Conservation (phyloP, 1,284 basidiomycete genomes). For the Anthracocystis panici-leucophaei region DNA sequence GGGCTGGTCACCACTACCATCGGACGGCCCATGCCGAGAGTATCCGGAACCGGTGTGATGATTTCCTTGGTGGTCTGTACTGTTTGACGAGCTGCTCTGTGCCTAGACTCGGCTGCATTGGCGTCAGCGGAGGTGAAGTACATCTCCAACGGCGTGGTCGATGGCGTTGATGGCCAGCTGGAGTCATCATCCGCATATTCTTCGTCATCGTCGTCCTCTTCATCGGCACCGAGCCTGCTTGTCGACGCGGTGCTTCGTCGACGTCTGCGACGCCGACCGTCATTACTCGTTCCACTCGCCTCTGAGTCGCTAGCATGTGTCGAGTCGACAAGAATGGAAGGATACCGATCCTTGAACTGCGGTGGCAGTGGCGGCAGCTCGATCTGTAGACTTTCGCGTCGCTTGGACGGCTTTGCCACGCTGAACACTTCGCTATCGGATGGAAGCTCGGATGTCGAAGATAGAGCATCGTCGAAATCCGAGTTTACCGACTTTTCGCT, state of each 20-base stretch:
- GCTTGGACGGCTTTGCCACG: conserved; percentile 13
- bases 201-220: conserved; percentile 30
- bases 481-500: conserved; percentile 39
- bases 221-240: conserved; percentile 18
- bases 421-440: conserved; percentile 21
- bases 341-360: conserved; percentile 41
- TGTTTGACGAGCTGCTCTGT: conserved; percentile 3
- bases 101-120: conserved; percentile 13
- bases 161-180: conserved; percentile 52
- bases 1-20: conserved; percentile 52
- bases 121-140: conserved; percentile 37
- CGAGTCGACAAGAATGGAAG: conserved; percentile 43
- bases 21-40: conserved; percentile 38
- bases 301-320: conserved; percentile 39
- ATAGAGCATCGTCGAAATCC: conserved; percentile 21
- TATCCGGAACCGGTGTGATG: conserved; percentile 17
- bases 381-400: conserved; percentile 40
- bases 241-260: conserved; percentile 34
- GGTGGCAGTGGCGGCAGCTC: conserved; percentile 42
- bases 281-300: conserved; percentile 16
- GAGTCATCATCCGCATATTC: conserved; percentile 42
- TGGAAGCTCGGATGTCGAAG: conserved; percentile 15
- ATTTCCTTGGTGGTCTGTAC: conserved; percentile 43
- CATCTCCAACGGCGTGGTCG: conserved; percentile 41
- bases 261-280: conserved; percentile 10